These are phyloP conservation scores for Pestalotiopsis sp. DNA, from an alignment of 2,329 filamentous ascomycete genomes.

Conservation along the genomic window DNA sequence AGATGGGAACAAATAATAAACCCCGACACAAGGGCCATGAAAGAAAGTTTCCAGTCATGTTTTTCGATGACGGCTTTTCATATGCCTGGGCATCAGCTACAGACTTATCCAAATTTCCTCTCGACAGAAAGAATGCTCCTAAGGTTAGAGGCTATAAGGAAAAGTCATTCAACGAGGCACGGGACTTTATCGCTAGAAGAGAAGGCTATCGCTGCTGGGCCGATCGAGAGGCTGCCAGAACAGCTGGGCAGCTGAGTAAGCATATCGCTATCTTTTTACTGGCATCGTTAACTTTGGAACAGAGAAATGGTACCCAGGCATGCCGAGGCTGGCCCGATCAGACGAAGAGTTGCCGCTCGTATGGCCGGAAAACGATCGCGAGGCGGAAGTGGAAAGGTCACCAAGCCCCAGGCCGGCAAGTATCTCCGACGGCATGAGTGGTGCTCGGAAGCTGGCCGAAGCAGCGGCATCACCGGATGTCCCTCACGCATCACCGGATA, in stretches of 20 bases:
- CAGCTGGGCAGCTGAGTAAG: conserved; percentile 15
- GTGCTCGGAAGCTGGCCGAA: no score
- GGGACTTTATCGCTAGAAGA: conserved; percentile 26
- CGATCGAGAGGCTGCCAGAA: conserved; percentile 20
- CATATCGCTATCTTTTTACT: no score
- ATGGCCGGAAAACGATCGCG: background rate
- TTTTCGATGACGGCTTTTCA: conserved; percentile 32
- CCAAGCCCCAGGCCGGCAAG: no score
- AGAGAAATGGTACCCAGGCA: background rate
- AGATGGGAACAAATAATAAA: conserved; percentile 35
- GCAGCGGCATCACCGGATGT: no score
- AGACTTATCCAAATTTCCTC: conserved; percentile 22
- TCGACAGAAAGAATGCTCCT: conserved; percentile 19
- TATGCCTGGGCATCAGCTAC: conserved; percentile 25
- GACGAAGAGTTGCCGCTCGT: background rate
- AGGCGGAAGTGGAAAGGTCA: background rate
- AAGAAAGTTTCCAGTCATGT: conserved; percentile 42
- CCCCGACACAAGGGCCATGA: conserved; percentile 23
- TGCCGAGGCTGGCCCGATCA: background rate
- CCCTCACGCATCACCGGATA: no score
- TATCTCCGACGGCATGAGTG: no score
- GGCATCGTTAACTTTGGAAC: background rate
- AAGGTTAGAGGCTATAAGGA: conserved; percentile 13
- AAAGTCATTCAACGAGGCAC: conserved; percentile 22
- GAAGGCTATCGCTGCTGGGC: conserved; percentile 27